A percentile compares a stretch with the other conserved stretches of the same genome.
These are phyloP conservation scores for Vaccinium macrocarpon DNA, from an alignment of 148 eudicot genomes.

Conservation along the genomic window DNA sequence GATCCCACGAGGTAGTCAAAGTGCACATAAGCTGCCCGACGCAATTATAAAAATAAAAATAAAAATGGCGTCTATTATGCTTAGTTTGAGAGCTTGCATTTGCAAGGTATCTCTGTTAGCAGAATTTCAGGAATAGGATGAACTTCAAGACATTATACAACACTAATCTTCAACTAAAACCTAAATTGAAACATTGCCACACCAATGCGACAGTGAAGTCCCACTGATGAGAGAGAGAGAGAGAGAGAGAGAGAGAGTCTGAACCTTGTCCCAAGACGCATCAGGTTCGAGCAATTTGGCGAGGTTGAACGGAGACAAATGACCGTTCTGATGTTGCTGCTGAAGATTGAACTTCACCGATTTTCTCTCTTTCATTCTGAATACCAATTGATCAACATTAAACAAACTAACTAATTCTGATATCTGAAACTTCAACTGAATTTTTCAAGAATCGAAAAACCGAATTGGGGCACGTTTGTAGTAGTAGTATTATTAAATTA, in stretches of 20 bases:
- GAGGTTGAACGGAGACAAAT: slow-evolving; percentile 61
- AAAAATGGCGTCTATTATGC: not conserved
- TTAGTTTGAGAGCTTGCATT: not conserved
- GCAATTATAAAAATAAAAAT: not conserved
- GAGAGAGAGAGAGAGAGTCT: too few species aligned
- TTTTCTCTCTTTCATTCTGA: slow-evolving; percentile 59
- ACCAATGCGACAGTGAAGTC: not conserved
- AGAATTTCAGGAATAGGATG: not conserved
- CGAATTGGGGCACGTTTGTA: not conserved
- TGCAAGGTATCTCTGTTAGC: not conserved
- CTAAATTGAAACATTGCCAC: not conserved
- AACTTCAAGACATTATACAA: not conserved
- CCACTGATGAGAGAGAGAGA: not conserved
- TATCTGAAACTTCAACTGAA: not conserved
- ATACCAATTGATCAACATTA: not conserved
- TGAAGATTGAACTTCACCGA: slow-evolving; percentile 40
- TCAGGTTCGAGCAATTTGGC: slow-evolving; percentile 76
- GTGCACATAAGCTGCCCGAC: not conserved
- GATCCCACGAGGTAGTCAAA: not conserved
- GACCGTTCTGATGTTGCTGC: slow-evolving; percentile 51
- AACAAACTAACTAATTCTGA: not conserved
- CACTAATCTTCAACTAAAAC: not conserved
- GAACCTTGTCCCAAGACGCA: slow-evolving; percentile 89
- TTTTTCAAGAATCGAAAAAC: not conserved
- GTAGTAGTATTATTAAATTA: too few species aligned